These are phyloP conservation scores for Aspergillus sp. DNA, from an alignment of 2,329 filamentous ascomycete genomes.

Conservation along the genomic window DNA sequence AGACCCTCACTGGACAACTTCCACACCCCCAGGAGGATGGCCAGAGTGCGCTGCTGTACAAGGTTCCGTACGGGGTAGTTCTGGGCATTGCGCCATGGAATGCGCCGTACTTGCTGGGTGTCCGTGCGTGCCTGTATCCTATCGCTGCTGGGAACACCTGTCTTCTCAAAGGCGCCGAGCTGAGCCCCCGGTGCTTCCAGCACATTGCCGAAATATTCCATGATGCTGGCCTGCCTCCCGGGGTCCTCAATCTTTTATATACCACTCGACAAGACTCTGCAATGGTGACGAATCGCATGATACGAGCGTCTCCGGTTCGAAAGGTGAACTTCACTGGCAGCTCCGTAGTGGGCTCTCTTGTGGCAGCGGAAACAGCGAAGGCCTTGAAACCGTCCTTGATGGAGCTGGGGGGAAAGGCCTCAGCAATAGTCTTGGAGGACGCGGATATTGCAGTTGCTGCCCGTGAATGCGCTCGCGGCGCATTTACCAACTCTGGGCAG, in stretches of 20 bases:
- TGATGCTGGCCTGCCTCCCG: slow-evolving; percentile 45
- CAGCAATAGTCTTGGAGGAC: slow-evolving; percentile 44
- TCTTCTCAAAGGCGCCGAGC: slow-evolving; percentile 52
- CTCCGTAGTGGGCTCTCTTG: slow-evolving; percentile 42
- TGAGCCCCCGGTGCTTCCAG: slow-evolving; percentile 32
- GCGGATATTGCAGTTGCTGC: slow-evolving; percentile 45
- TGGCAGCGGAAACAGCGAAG: slow-evolving; percentile 38
- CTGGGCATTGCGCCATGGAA: slow-evolving; percentile 75
- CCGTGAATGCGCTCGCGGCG: slow-evolving; percentile 26
- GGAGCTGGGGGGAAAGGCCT: slow-evolving; percentile 49
- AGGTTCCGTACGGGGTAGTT: slow-evolving; percentile 68
- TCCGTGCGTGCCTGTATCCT: slow-evolving; percentile 54
- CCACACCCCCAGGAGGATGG: no score
- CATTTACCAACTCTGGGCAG: slow-evolving; percentile 29
- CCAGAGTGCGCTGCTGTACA: no score
- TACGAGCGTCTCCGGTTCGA: no score
- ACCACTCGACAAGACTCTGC: no score
- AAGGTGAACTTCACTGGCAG: slow-evolving; percentile 50
- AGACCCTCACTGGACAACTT: no score
- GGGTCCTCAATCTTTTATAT: slow-evolving; percentile 72
- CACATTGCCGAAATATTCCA: slow-evolving; percentile 33
- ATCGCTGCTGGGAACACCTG: slow-evolving; percentile 68
- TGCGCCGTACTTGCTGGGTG: slow-evolving; percentile 47
- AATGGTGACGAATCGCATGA: no score
- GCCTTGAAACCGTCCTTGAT: slow-evolving; percentile 37